Evolutionary conservation across 2,329 filamentous ascomycete species (phyloP), one percentile per base, ranked within the genome.

Genomic region (Botrytis porri): DNA sequence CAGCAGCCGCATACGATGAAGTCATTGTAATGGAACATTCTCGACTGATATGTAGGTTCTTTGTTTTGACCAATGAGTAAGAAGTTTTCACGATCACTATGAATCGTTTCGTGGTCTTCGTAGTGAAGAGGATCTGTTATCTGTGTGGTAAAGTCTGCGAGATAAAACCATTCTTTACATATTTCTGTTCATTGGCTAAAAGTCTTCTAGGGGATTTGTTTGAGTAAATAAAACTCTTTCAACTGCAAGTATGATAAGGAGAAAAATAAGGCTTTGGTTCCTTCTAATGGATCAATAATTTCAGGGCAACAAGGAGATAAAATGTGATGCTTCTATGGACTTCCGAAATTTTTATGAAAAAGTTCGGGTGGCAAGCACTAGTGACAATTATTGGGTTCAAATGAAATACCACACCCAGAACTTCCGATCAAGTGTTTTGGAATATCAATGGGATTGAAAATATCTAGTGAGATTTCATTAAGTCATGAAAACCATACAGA

Each of bases 191-290:
- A 25, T 4, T 3, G 12, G 14, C 14, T 41, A n/a, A n/a, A 45
- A 45, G 3, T 18, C 43, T 51, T n/a, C 8, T 5, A 12, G 25
- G 4, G 10, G 14, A 5, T 51, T 25, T n/a, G 4, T 14, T n/a
- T 2, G 12, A 0, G 16, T 7, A 0, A 14, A 51, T 7, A 3
- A 51, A n/a, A 12, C 4, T n/a, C 2, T n/a, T 51, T 12, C 1
- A n/a, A 14, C 5, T 7, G 4, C 5, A n/a, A 25, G 4, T 16
- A 51, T 1, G 2, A 16, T 6, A 14, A 7, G 25, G 25, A n/a
- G 5, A 7, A 0, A 51, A n/a, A 3, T 3, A 0, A 0, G 10
- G 4, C 12, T 14, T 51, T n/a, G 2, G 0, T n/a, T 16, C 6
- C 1, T 14, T 14, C 7, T 14, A 4, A 14, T 6, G 0, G 12